Evolutionary conservation across 2,329 filamentous ascomycete species (phyloP), one percentile per base, ranked within the genome.

Genomic region (Microdochium trichocladiopsis): DNA sequence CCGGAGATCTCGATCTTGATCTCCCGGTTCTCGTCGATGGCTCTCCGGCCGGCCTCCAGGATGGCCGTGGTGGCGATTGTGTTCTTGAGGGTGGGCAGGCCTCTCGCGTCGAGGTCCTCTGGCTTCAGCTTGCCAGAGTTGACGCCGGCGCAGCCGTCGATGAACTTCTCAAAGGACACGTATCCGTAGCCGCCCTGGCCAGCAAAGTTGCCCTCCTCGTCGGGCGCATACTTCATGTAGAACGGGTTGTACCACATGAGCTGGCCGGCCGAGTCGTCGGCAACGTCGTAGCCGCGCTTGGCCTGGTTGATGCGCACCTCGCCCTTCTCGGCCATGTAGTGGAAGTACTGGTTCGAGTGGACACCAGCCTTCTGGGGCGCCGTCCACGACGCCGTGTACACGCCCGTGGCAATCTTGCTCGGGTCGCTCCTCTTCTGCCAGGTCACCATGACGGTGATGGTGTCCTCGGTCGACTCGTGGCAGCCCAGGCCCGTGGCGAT

Each of bases 341-440:
- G 92, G 76, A 96, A 96, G 73, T 96, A 94, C 73, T 96, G 92
- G 69, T 95, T 95, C 2, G 87, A 93, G 72, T 96, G 93, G n/a
- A 96, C 91, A 49, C 93, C 92, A 0, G 92, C 92, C 63, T 86
- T 88, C 67, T 95, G 88, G 12, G 93, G 92, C 6, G 93, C 93
- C 1, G 92, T 96, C 92, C 92, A 96, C 41, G 88, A 93, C 11
- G 92, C 89, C 12, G 93, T 96, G 72, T 95, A 96, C 8, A 96
- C 90, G 52, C 84, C 92, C 1, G 91, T 94, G 11, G 88, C 93
- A 52, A 83, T 76, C 73, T 88, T 91, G 55, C 71, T 74, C 0
- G 82, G 76, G 58, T 89, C 83, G 51, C 75, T 76, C 63, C 82
- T 83, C 72, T 88, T 88, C 59, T 83, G 82, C 93, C 92, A 96